Percentiles rank a stretch among this genome's conserved stretches.
Evolutionary conservation across 306 rosid species (phyloP).

Genomic region (Hippophae gyantsensis): DNA sequence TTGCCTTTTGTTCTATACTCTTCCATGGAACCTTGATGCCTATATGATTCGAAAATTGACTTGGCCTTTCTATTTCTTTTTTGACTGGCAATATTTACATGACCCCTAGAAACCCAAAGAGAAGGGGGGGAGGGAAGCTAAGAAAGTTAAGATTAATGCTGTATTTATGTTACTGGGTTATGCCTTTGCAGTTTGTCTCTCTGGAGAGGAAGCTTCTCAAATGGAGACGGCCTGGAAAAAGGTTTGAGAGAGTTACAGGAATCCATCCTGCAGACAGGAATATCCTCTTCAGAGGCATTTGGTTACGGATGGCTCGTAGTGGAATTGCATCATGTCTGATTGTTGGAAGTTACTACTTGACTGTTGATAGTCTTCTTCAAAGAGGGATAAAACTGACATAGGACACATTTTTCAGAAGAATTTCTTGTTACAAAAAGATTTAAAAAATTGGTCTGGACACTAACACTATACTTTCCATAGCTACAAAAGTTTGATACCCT

Average conservation of each 20-base stretch:
- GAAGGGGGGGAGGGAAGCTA: too few species aligned
- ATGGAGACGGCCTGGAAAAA: conserved; percentile 61
- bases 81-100: too few species aligned
- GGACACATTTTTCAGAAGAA: not conserved
- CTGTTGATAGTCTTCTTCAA: conserved; percentile 42
- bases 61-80: too few species aligned
- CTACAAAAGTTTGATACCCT: too few species aligned
- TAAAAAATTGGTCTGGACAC: not conserved
- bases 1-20: too few species aligned
- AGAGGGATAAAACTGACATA: conserved; percentile 9
- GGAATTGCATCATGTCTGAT: conserved; percentile 61
- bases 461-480: not conserved
- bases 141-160: too few species aligned
- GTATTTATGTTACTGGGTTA: not conserved
- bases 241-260: conserved; percentile 58
- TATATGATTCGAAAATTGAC: too few species aligned
- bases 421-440: too few species aligned
- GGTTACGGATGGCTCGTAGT: conserved; percentile 65
- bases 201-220: conserved; percentile 69
- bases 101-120: too few species aligned
- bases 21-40: too few species aligned
- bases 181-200: conserved; percentile 45
- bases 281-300: conserved; percentile 53
- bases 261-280: conserved; percentile 77
- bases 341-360: conserved; percentile 61